Base-by-base conservation (phyloP, 1,284 basidiomycete species). In the Nidula niveotomentosa region DNA sequence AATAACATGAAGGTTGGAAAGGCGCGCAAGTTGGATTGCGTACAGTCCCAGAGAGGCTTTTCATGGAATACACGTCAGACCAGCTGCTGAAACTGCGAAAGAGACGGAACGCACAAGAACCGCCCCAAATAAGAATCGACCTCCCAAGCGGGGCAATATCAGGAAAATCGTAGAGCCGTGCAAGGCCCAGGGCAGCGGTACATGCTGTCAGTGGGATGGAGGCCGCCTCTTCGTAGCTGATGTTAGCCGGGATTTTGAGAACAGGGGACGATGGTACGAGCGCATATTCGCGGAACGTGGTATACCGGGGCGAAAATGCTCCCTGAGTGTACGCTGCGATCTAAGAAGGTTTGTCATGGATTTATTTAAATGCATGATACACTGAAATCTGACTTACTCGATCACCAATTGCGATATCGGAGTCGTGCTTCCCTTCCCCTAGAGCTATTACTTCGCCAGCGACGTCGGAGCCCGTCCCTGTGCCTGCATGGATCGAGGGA, bases 1-100 rank as follows among this genome's bases (percentile, higher is more conserved):
- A 18, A 47, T 47, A 6, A 47, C 45, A 47, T 47, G 18, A 18
- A 47, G 45, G 23, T 47, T 47, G 13, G 23, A 13, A 17, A 47
- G 45, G 45, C 45, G 45, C 13, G 45, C 45, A 18, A 47, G 45
- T 47, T 47, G 45, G 18, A 47, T 47, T 6, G 45, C 45, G 45
- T 47, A 47, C 12, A 15, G 23, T 17, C 45, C 45, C 45, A 47
- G 18, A 15, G 45, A 47, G 23, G 45, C 45, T 47, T 47, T 3
- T 47, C n/a, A 17, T 47, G 12, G 23, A 8, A 15, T 6, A 30
- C 13, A 47, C 13, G 13, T 17, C 12, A 47, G 13, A 47, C 12
- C 7, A 30, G 23, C 12, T 8, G 12, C 12, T 15, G 1, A 12
- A 23, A 8, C 23, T 47, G n/a, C n/a, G n/a, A 10, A n/a, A 47